Percentiles rank a stretch among this genome's conserved stretches.
These are phyloP conservation scores for Rhizoctonia solani DNA, from an alignment of 1,284 basidiomycete genomes.

Conservation along the genomic window DNA sequence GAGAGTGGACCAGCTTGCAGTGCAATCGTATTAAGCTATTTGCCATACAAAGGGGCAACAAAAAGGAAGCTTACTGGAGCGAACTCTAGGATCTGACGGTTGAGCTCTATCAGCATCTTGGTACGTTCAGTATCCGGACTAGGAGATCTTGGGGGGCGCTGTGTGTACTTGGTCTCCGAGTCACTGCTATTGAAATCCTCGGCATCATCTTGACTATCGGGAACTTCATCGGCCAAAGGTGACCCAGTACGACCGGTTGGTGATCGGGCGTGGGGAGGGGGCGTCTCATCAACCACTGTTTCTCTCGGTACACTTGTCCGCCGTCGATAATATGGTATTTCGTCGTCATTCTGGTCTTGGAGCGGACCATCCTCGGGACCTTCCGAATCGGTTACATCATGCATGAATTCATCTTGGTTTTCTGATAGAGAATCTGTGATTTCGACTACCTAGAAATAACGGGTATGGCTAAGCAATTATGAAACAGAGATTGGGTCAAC, in stretches of 20 bases:
- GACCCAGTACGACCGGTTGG: background rate
- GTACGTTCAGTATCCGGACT: background rate
- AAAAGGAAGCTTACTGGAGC: slow-evolving; percentile 1
- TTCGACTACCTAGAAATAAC: too few relatives aligned
- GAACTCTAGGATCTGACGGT: background rate
- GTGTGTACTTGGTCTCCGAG: slow-evolving; percentile 23
- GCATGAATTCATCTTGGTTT: too few relatives aligned
- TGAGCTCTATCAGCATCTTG: background rate
- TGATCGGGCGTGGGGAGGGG: background rate
- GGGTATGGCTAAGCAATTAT: background rate
- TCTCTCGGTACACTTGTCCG: too few relatives aligned
- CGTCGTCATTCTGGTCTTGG: too few relatives aligned
- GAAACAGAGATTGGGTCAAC: background rate
- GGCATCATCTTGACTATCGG: slow-evolving; percentile 12
- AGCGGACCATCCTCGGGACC: too few relatives aligned
- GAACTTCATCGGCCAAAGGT: background rate
- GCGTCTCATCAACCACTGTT: background rate
- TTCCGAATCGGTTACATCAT: background rate
- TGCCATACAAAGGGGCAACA: background rate
- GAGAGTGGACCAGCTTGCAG: background rate
- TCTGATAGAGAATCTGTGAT: too few relatives aligned
- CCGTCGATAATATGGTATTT: too few relatives aligned
- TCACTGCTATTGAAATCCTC: slow-evolving; percentile 26
- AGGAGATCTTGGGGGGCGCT: background rate
- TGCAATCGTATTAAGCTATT: background rate